Evolutionary conservation across 345 rosid genomes (phyloP), one percentile per base, ranked within the genome.

Genomic region (Microthlaspi erraticum): DNA sequence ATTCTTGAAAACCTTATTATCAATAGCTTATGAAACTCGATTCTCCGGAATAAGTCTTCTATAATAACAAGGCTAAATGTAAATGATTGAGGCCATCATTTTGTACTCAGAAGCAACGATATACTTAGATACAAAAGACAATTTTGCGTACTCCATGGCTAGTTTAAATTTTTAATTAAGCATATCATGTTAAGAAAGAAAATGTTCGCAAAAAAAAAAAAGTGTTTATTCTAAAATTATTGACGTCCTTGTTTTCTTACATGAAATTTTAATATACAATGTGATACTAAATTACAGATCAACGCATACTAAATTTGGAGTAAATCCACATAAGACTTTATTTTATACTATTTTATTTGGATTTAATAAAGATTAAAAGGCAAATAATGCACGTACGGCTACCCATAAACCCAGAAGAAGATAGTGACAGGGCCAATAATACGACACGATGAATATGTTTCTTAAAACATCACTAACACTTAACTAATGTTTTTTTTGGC

Each of bases 321-420:
- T 58, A 56, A 49, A 37, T 48, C 36, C 52, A 73, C 50, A 41
- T 8, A 49, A 18, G 2, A 14, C 0, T 39, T 36, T 17, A 7
- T 63, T 7, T 10, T 36, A 55, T 52, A 26, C 29, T 26, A 3
- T 16, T 36, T 26, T 64, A 26, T 17, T 36, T 55, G 42, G 4
- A 26, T 26, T 70, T 17, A 49, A 57, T 11, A 65, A 48, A 56
- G 13, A 31, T 51, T 18, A 14, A 56, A 48, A 57, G 60, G 26
- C 44, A 73, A 38, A 37, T 39, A 74, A 60, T 60, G 78, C 73
- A 67, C 78, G 78, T 67, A 75, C 74, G 74, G 78, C 74, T 37
- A 37, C 69, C 74, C 74, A 75, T 68, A 75, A 75, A 60, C 12
- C 68, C 74, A 75, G 74, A 44, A 43, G 37, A 60, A 60, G 78